Evolutionary conservation across 106 monocot species (phyloP), one percentile per base, ranked within the genome.

Genomic region (Hemerocallis citrina): DNA sequence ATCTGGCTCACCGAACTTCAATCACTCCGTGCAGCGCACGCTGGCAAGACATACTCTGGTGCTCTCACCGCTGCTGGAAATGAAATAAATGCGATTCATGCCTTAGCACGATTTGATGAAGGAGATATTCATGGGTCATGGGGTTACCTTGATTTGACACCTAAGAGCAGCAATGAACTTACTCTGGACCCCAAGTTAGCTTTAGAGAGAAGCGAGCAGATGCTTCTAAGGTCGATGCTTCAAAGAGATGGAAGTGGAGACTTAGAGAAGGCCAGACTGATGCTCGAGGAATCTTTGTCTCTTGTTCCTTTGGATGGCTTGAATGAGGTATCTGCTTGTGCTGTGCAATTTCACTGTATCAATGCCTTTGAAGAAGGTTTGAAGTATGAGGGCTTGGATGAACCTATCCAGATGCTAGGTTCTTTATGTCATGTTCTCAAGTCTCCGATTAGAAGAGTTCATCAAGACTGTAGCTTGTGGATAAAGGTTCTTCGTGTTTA

Each of bases 121-220:
- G 98, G 87, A 43, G 87, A 98, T 68, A 56, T 71, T 23, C 72
- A 87, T 37, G 58, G 85, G 67, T 76, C 98, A 67, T 78, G 84
- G 76, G 61, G 66, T 36, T 92, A 80, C 63, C 92, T 98, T 34
- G 98, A 98, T 77, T 85, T 98, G 88, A 92, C 92, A 33, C 84
- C 92, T 28, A 98, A 98, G 72, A 82, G 85, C 59, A 85, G 88
- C 77, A 80, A 38, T 77, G 84, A 92, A 66, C 74, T 82, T 64
- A 77, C 85, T 28, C 87, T 98, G 74, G 87, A 98, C 78, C 91
- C 92, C 21, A 92, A 66, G 58, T 8, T 91, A 54, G 81, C 92
- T 46, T 67, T 98, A 55, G 88, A 98, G 70, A 98, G 98, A 73
- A 98, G 98, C 63, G 98, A 92, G 48, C 75, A 88, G 54, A 98